Conservation (phyloP, 2,329 filamentous ascomycete genomes). For the Aspergillus tanneri region DNA sequence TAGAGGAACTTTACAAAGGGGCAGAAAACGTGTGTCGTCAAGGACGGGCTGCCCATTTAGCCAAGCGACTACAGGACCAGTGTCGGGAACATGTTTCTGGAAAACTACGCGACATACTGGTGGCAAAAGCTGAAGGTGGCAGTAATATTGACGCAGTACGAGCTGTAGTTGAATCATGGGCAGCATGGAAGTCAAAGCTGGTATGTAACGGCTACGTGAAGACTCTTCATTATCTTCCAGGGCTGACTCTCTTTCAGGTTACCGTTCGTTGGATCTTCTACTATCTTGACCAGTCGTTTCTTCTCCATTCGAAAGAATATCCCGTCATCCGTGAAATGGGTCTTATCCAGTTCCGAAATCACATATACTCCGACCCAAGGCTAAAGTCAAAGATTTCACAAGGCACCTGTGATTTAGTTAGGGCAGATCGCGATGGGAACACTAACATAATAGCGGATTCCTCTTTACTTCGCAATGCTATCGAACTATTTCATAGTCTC, state of each 20-base stretch:
- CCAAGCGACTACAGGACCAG: conserved; percentile 62
- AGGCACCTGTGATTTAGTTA: conserved; percentile 75
- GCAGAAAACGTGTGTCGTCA: conserved; percentile 89
- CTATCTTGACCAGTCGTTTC: conserved; percentile 86
- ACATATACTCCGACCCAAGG: conserved; percentile 54
- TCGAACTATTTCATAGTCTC: conserved; percentile 83
- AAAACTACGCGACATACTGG: conserved; percentile 58
- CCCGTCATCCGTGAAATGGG: conserved; percentile 78
- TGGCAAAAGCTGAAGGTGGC: conserved; percentile 53
- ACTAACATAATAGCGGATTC: conserved; percentile 58
- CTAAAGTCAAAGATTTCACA: conserved; percentile 58
- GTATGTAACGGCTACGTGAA: conserved; percentile 47
- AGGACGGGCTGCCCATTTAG: conserved; percentile 67
- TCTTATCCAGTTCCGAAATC: conserved; percentile 69
- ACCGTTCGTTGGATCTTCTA: conserved; percentile 86
- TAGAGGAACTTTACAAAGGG: conserved; percentile 84
- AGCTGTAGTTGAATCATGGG: conserved; percentile 65
- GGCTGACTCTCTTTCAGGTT: conserved; percentile 49
- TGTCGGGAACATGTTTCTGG: conserved; percentile 64
- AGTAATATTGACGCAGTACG: conserved; percentile 65
- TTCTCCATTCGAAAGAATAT: conserved; percentile 69
- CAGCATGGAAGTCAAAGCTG: conserved; percentile 73
- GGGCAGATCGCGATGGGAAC: conserved; percentile 63
- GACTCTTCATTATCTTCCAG: not conserved
- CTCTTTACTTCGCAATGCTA: conserved; percentile 67